A percentile compares a stretch with the other conserved stretches of the same genome.
These are phyloP conservation scores for Mucor mucedo DNA, from an alignment of 371 early-diverging fungal species.

Conservation along the genomic window DNA sequence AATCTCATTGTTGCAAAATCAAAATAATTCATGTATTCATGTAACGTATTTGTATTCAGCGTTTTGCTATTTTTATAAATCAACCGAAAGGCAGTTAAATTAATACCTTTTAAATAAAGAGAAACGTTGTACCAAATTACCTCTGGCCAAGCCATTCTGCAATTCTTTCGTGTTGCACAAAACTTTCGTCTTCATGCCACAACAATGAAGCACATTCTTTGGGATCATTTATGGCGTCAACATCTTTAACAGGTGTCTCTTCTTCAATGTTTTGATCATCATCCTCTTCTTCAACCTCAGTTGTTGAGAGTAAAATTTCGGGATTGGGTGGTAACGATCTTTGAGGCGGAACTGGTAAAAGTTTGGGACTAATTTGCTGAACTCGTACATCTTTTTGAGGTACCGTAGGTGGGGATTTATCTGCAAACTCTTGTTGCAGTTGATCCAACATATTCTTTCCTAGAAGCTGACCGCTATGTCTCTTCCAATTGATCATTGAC, in stretches of 20 bases:
- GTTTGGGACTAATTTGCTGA: neutral
- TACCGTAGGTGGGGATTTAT: neutral
- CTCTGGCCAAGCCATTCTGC: constrained; percentile 58
- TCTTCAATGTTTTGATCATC: neutral
- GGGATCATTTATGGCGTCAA: constrained; percentile 14
- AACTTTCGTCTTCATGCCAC: constrained; percentile 47
- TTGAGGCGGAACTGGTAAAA: neutral
- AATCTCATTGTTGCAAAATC: constrained; percentile 74
- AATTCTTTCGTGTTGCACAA: constrained; percentile 47
- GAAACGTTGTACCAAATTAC: constrained; percentile 22
- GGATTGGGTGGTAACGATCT: constrained; percentile 18
- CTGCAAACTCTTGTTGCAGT: neutral
- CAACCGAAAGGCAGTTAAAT: neutral
- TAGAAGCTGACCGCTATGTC: constrained; percentile 31
- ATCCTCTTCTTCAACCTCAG: constrained; percentile 1
- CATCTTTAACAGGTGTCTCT: neutral
- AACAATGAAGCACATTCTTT: constrained; percentile 38
- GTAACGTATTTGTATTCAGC: constrained; percentile 62
- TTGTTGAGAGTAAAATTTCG: constrained; percentile 8
- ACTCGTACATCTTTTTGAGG: constrained; percentile 12
- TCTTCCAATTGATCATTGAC: constrained; percentile 51
- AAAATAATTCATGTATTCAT: constrained; percentile 75
- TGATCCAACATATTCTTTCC: neutral
- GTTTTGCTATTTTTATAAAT: constrained; percentile 39
- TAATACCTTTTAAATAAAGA: neutral